phyloP scores from a whole-genome alignment of 2,329 filamentous ascomycete species.

The Fusarium sp. region DNA sequence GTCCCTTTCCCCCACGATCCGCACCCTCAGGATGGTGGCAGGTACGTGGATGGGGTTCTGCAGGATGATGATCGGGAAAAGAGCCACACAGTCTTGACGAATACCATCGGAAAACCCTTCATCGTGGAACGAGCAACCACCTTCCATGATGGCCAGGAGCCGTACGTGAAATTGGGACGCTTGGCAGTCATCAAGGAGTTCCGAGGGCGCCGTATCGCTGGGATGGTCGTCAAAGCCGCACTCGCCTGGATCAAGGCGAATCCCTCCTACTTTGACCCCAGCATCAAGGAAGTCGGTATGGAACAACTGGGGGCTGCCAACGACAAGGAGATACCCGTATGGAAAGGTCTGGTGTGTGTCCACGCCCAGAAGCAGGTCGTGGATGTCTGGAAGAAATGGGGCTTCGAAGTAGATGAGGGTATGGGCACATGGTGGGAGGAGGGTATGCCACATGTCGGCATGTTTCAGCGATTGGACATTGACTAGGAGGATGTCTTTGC shows the following conservation, averaged over 20 bases:
- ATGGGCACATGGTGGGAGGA: slow-evolving; percentile 85
- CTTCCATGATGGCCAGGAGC: slow-evolving; percentile 68
- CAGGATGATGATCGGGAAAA: slow-evolving; percentile 36
- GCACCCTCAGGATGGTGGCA: slow-evolving; percentile 63
- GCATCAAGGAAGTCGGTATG: slow-evolving; percentile 55
- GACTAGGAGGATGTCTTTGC: slow-evolving; percentile 40
- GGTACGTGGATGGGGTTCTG: slow-evolving; percentile 57
- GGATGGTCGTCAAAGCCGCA: slow-evolving; percentile 70
- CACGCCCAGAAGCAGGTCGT: slow-evolving; percentile 77
- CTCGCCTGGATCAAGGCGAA: slow-evolving; percentile 72
- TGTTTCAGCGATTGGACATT: slow-evolving; percentile 67
- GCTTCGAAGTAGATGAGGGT: slow-evolving; percentile 74
- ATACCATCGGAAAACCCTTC: slow-evolving; percentile 28
- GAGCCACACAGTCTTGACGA: slow-evolving; percentile 1
- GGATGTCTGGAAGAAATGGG: slow-evolving; percentile 71
- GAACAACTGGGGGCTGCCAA: slow-evolving; percentile 53
- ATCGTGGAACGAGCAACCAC: slow-evolving; percentile 56
- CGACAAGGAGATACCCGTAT: slow-evolving; percentile 60
- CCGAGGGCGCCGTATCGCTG: slow-evolving; percentile 70
- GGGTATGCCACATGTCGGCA: slow-evolving; percentile 83
- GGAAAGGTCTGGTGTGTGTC: slow-evolving; percentile 77
- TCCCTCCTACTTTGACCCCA: slow-evolving; percentile 62
- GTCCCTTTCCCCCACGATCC: slow-evolving; percentile 80
- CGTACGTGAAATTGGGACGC: slow-evolving; percentile 83
- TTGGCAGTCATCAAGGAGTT: slow-evolving; percentile 73